Evolutionary conservation across 179 eudicot species (phyloP), one percentile per base, ranked within the genome.

Genomic region (Corrigiola litoralis): DNA sequence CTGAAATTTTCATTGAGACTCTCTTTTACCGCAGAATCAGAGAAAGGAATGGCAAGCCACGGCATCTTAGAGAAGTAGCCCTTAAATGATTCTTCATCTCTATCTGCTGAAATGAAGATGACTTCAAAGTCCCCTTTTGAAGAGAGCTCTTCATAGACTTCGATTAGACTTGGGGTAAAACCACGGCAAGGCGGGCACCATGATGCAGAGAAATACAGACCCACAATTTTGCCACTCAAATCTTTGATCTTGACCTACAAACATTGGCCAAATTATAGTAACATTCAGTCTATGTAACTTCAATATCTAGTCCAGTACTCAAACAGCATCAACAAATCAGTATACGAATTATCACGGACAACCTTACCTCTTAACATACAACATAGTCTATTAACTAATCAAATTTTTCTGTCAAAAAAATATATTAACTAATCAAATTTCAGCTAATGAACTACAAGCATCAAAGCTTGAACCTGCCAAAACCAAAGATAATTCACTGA

Each of bases 41-140:
- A 58, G 57, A 79, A 75, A 21, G 82, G 79, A 51, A 79, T 63
- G 6, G 82, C 67, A 46, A 74, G 76, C 82, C 79, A 78, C 25
- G 79, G 76, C 82, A 78, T 78, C 38, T 74, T 70, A 18, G 65
- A 65, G 54, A 78, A 78, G 72, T 78, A 70, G 9, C 11, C 61
- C 1, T 78, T 46, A 60, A 69, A 74, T 34, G 73, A 51, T 23
- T 63, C 71, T 38, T 58, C 60, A 63, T 67, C 57, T 12, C 61
- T 48, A 50, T 78, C 82, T 4, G 67, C 54, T 7, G 79, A 61
- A 10, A 70, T 23, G 12, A 74, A 68, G 32, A 74, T 62, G 17
- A 74, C 48, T 37, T 78, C 82, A 14, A 78, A 74, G 34, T 67
- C 68, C 24, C 71, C 53, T 34, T 67, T 74, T 11, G 75, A 61